phyloP scores from a whole-genome alignment of 2,329 filamentous ascomycete species.

The Ceratocystis cacaofunesta region DNA sequence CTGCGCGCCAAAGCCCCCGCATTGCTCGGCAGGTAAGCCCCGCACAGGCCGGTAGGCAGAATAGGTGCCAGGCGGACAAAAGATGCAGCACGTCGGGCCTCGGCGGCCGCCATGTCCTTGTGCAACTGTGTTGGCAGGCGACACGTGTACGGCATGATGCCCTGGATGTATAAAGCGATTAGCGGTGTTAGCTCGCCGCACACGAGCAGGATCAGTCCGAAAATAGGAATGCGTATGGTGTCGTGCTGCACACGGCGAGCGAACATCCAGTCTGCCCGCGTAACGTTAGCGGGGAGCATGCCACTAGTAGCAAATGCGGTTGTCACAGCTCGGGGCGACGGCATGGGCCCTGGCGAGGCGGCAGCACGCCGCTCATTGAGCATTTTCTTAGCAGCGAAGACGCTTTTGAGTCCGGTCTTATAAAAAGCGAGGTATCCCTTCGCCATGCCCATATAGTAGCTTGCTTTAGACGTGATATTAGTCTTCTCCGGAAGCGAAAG shows the following conservation, averaged over 20 bases:
- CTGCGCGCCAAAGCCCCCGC: slow-evolving; percentile 19
- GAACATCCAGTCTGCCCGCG: slow-evolving; percentile 57
- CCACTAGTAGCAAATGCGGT: slow-evolving; percentile 35
- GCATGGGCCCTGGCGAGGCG: slow-evolving; percentile 20
- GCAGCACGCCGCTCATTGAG: slow-evolving; percentile 30
- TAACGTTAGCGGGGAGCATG: slow-evolving; percentile 40
- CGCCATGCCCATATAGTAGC: slow-evolving; percentile 47
- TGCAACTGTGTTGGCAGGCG: slow-evolving; percentile 62
- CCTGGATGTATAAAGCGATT: slow-evolving; percentile 54
- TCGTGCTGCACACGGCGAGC: slow-evolving; percentile 55
- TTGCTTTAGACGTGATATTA: slow-evolving; percentile 29
- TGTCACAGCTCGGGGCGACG: slow-evolving; percentile 31
- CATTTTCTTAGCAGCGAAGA: slow-evolving; percentile 50
- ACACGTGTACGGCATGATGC: slow-evolving; percentile 65
- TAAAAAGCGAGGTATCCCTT: slow-evolving; percentile 75
- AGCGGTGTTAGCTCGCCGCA: slow-evolving; percentile 81
- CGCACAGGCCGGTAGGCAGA: slow-evolving; percentile 25
- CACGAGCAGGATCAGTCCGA: slow-evolving; percentile 58
- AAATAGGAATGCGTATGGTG: slow-evolving; percentile 60
- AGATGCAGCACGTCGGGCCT: slow-evolving; percentile 35
- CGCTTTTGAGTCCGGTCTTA: slow-evolving; percentile 64
- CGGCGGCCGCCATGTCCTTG: slow-evolving; percentile 24
- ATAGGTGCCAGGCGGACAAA: slow-evolving; percentile 31
- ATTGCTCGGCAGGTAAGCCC: not conserved
- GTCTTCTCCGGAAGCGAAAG: slow-evolving; percentile 44